Evolutionary conservation across 305 asterid genomes (phyloP), one percentile per base, ranked within the genome.

Genomic region (Plantago coronopus): DNA sequence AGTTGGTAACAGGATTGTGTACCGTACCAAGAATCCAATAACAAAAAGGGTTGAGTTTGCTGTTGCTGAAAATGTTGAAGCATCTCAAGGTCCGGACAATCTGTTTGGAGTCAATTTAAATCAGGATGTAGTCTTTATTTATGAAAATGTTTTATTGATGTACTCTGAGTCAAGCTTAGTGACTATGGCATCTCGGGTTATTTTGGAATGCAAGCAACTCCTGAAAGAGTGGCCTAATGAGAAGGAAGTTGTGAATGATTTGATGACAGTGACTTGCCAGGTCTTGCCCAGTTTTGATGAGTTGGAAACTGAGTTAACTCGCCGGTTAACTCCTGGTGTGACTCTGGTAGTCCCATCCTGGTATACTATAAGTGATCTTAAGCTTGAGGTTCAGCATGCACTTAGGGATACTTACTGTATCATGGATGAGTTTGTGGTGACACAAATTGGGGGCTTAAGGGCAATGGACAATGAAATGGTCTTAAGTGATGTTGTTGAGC

Each of bases 201-300:
- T 83, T 60, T 40, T 83, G 66, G 71, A 75, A 23, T 17, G 78
- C 71, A 78, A 68, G 22, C 73, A 62, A 29, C 83, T 86, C 51
- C 76, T 76, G 69, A 89, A 85, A 54, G 83, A 75, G 13, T 87
- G 87, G 90, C 66, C 66, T 16, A 23, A 54, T 29, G 68, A 59
- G 54, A 70, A 65, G 38, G 72, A 51, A 48, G 54, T 54, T 5
- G 46, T 5, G 46, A 64, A 66, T 43, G 63, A 62, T 11, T 10
- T 64, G 0, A 77, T 86, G 84, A 56, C 69, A 34, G 43, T 87
- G 69, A 56, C 54, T 12, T 89, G 95, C 65, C 73, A 78, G 75
- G 79, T 89, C 17, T 48, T 89, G 53, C 97, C 95, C 0, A 83
- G 83, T 74, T 89, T 87, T 46, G 84, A 78, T 55, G 97, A 89